phyloP scores from a whole-genome alignment of 2,329 filamentous ascomycete genomes.

The Pseudohalonectria lignicola region DNA sequence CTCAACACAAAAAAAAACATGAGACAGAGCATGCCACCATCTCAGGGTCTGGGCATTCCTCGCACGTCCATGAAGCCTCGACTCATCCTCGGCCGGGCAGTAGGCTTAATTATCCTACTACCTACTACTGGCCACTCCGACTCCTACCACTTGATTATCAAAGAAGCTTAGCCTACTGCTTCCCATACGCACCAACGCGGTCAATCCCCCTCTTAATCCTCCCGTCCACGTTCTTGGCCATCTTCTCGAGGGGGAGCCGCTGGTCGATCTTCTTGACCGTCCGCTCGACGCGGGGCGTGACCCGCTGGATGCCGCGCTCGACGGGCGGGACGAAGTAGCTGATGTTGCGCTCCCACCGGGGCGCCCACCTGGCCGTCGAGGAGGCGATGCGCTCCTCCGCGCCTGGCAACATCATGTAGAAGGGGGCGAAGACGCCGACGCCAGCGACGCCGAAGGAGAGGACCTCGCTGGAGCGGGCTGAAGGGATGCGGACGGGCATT shows the following conservation, averaged over 20 bases:
- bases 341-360: constrained; percentile 48
- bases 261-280: constrained; percentile 33
- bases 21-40: constrained; percentile 2
- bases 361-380: constrained; percentile 47
- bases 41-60: constrained; percentile 4
- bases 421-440: constrained; percentile 39
- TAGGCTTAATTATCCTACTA: no score
- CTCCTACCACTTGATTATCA: no score
- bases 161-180: no score
- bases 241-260: constrained; percentile 36
- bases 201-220: constrained; percentile 35
- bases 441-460: constrained; percentile 43
- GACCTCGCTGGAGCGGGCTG: constrained; percentile 34
- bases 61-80: no score
- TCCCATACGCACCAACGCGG: no score
- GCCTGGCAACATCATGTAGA: constrained; percentile 46
- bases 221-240: constrained; percentile 35
- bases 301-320: constrained; percentile 33
- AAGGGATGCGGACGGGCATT: constrained; percentile 42
- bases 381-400: constrained; percentile 41
- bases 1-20: no score
- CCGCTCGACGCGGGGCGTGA: constrained; percentile 34
- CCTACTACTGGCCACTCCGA: no score
- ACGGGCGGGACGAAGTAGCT: constrained; percentile 37
- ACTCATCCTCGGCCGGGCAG: no score